These are phyloP conservation scores for Mortierella alpina DNA, from an alignment of 192 early-diverging fungal species.

Conservation along the genomic window DNA sequence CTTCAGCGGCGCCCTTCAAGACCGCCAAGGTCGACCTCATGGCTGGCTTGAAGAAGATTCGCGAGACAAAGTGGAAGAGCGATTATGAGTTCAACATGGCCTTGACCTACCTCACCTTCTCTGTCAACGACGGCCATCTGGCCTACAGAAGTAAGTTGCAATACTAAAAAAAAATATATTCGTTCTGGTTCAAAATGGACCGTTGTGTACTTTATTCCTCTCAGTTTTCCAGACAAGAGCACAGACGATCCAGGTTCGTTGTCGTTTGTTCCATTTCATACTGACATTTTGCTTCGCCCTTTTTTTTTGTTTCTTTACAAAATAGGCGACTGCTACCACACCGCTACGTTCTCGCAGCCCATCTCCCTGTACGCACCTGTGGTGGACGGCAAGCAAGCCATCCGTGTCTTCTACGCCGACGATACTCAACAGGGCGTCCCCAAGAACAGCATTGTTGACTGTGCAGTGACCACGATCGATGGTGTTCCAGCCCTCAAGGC, in stretches of 20 bases:
- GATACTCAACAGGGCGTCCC: constrained; percentile 35
- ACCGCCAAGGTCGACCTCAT: constrained; percentile 33
- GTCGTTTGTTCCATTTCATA: too few species aligned
- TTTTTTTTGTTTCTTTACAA: background rate
- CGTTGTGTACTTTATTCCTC: too few species aligned
- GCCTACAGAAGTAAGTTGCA: constrained; percentile 40
- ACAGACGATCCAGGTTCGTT: too few species aligned
- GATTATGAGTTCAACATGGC: constrained; percentile 52
- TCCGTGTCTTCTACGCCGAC: constrained; percentile 50
- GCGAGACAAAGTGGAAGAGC: constrained; percentile 34
- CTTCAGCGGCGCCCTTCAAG: constrained; percentile 22
- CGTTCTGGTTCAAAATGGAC: background rate
- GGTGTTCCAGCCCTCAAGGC: constrained; percentile 47
- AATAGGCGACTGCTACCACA: constrained; percentile 33
- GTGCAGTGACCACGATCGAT: constrained; percentile 41
- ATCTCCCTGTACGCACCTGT: constrained; percentile 48
- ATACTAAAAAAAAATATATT: background rate
- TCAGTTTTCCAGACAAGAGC: too few species aligned
- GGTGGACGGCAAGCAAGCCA: constrained; percentile 16
- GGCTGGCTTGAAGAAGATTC: constrained; percentile 38
- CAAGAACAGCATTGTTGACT: constrained; percentile 35
- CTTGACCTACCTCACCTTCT: constrained; percentile 46
- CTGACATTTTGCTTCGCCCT: background rate
- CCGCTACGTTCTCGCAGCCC: constrained; percentile 39
- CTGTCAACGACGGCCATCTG: constrained; percentile 45